Base-by-base conservation (phyloP, 164 flowering plant genomes). In the Houttuynia cordata region DNA sequence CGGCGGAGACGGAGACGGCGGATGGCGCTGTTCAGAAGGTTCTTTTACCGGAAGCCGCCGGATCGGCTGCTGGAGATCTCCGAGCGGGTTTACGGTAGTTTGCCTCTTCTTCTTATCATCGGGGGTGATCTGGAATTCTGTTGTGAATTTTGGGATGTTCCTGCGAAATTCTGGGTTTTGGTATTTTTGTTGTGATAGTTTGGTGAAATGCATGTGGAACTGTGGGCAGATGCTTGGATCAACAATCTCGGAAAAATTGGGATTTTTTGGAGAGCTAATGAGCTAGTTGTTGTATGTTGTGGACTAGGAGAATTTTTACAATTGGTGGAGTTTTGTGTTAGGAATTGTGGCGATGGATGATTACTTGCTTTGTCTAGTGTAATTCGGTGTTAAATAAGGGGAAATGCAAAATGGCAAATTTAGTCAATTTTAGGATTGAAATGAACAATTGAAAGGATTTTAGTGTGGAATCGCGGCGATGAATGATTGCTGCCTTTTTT, bases 1-100 rank as follows among this genome's bases (percentile, higher is more conserved):
- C 65, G 73, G 81, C 91, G 80, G 88, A 90, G 90, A 87, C 88
- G 73, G 72, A 62, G 9, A 57, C 87, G 71, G 72, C 63, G 12
- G 61, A 91, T 91, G 97, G 96, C 97, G 97, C 90, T 91, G 83
- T 88, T 91, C 79, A 76, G 97, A 70, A 71, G 96, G 45, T 76
- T 88, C 66, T 88, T 91, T 25, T 91, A 86, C 56, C 75, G 96
- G 77, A 91, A 86, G 75, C 96, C 94, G 60, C 97, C 97, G 63
- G 96, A 91, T 80, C 91, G 88, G 66, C 87, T 91, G 58, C 86
- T 86, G 23, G 97, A 91, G 81, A 91, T 91, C 78, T 84, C 97
- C 20, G 94, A 91, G 78, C 64, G 97, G 58, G 94, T 91, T 64
- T 91, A 88, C 50, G 97, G 97, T 90, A 75, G 37, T 62, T 7